These are phyloP conservation scores for Fusarium albidum DNA, from an alignment of 2,329 filamentous ascomycete species.

Conservation along the genomic window DNA sequence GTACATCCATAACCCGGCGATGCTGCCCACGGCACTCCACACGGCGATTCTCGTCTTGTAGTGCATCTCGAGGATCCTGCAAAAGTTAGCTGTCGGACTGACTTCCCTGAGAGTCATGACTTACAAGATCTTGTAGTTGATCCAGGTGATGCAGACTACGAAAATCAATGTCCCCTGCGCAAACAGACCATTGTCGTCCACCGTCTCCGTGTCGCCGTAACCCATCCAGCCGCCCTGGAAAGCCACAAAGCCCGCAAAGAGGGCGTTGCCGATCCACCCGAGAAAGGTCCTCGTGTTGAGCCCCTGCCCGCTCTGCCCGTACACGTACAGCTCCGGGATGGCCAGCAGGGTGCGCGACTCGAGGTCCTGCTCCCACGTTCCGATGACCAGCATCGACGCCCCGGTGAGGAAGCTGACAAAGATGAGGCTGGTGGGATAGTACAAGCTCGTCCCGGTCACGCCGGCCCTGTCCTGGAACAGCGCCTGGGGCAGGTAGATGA, in stretches of 20 bases:
- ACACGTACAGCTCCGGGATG: conserved; percentile 88
- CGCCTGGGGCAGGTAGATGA: conserved; percentile 87
- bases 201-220: conserved; percentile 29
- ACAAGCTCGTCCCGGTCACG: conserved; percentile 89
- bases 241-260: conserved; percentile 72
- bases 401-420: conserved; percentile 85
- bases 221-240: conserved; percentile 40
- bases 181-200: conserved; percentile 74
- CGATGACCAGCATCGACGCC: conserved; percentile 72
- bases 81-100: conserved; percentile 28
- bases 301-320: conserved; percentile 75
- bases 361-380: conserved; percentile 94
- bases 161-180: conserved; percentile 78
- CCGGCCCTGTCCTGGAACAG: conserved; percentile 84
- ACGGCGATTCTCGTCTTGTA: conserved; percentile 74
- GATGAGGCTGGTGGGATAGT: conserved; percentile 86
- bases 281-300: conserved; percentile 79
- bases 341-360: conserved; percentile 85
- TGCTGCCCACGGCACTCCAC: conserved; percentile 78
- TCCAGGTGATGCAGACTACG: conserved; percentile 73
- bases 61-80: conserved; percentile 77
- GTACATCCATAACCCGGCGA: conserved; percentile 60
- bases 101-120: conserved; percentile 39
- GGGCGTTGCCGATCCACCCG: conserved; percentile 82
- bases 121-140: conserved; percentile 79